Base-by-base conservation (phyloP, 2,329 filamentous ascomycete species). In the Botrytis cinerea region DNA sequence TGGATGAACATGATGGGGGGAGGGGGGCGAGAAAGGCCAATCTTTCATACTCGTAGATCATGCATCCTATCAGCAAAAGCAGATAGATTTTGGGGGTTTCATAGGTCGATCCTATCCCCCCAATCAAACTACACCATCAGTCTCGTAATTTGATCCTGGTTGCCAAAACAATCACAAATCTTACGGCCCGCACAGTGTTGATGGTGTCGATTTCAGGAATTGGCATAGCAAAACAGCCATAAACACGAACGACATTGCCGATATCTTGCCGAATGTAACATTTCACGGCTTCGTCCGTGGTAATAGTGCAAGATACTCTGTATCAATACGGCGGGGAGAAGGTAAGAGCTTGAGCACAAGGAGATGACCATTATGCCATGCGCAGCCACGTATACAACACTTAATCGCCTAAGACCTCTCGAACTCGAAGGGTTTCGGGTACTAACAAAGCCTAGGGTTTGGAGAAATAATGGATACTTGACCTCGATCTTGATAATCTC, bases 381-480 rank as follows among this genome's bases (percentile, higher is more conserved):
- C 69, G 69, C 69, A 71, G 69, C 69, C 69, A 71, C 69, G 69
- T 64, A 71, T 71, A 35, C 69, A 71, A 12, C 38, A 38, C 18
- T 64, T 12, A 25, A 69, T 57, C 38, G n/a, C 35, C 66, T 16
- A n/a, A 57, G 48, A 57, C 16, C 28, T 45, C 25, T 57, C 66
- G 18, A 69, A 57, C 40, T 57, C 48, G 32, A 43, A 48, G 48
- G 28, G 14, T 22, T 3, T 38, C 43, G 14, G 48, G 48, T 25
- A 43, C 66, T 22, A 18, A 32, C 51, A 57, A 32, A 32, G 35
- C 35, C 32, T 32, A 57, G 48, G n/a, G n/a, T 28, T 28, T 28
- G 51, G 51, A 64, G 43, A 71, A 64, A 64, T 10, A 51, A 51
- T 32, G 32, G 35, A 20, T 43, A 54, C 64, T 43, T 25, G 14